Evolutionary conservation across 2,329 filamentous ascomycete species (phyloP), one percentile per base, ranked within the genome.

Genomic region (Beauveria sp.): DNA sequence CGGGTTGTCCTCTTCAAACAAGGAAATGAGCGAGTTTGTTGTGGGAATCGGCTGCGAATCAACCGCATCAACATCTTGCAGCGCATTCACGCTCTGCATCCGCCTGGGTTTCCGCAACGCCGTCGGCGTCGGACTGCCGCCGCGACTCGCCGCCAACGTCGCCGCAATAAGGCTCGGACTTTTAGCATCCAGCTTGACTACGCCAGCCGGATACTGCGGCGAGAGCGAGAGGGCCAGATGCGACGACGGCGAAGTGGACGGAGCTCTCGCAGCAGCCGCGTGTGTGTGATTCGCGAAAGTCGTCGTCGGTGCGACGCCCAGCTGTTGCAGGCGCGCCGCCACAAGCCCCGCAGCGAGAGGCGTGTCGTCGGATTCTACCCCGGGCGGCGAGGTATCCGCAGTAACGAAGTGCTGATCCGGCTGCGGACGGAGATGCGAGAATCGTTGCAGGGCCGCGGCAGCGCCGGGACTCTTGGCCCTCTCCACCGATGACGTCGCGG

Each of bases 21-120:
- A 80, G 45, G 83, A 83, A 60, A 91, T 87, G 22, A 91, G 76
- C 5, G 85, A 83, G 3, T 79, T 84, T 0, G 88, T 87, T 0
- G 88, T 80, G 26, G 82, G 76, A 55, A 89, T 86, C 6, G 84
- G 77, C 1, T 78, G 80, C 10, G 82, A 82, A 69, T 89, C 71
- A 40, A 74, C 69, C 56, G 69, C 43, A 3, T 40, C 49, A 40
- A 63, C 65, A 6, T 66, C 66, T 28, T 71, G 73, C 45, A 67
- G 63, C 8, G 68, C 67, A 20, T 70, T 72, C 24, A 68, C 58
- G 63, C 72, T 76, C 6, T 66, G 67, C 56, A 67, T 72, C 53
- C 70, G 73, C 64, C 59, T 67, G 5, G 66, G 70, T 57, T 67
- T 66, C 31, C 62, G 64, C 2, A 61, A 62, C 51, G 66, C 70